These are phyloP conservation scores for Lithohypha guttulata DNA, from an alignment of 2,329 filamentous ascomycete species.

Conservation along the genomic window DNA sequence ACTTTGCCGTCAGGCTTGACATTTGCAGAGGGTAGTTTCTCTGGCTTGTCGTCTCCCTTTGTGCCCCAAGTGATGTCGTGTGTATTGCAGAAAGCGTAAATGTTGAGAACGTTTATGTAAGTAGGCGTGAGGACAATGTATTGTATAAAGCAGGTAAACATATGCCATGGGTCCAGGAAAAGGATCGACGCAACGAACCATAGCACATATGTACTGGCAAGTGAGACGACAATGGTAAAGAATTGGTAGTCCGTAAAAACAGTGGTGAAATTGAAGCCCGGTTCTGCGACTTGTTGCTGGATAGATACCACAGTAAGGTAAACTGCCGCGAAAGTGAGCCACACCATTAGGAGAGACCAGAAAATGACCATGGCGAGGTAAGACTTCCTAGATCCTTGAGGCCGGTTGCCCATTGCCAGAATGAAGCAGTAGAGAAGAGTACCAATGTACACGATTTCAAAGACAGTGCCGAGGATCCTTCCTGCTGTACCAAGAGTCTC, in stretches of 20 bases:
- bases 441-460: constrained; percentile 91
- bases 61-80: constrained; percentile 98
- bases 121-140: constrained; percentile 91
- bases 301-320: constrained; percentile 89
- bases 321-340: constrained; percentile 86
- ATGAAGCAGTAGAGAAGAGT: constrained; percentile 93
- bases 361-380: constrained; percentile 98
- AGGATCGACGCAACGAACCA: constrained; percentile 85
- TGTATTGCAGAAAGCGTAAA: constrained; percentile 97
- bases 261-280: constrained; percentile 55
- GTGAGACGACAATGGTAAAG: constrained; percentile 84
- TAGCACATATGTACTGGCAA: constrained; percentile 83
- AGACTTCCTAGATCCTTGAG: constrained; percentile 82
- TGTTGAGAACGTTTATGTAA: constrained; percentile 97
- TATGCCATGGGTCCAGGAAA: constrained; percentile 98
- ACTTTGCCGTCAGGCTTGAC: constrained; percentile 93
- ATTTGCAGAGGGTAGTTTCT: constrained; percentile 77
- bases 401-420: constrained; percentile 83
- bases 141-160: constrained; percentile 88
- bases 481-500: constrained; percentile 66
- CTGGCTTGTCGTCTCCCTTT: constrained; percentile 92
- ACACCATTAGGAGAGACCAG: constrained; percentile 92
- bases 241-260: constrained; percentile 84
- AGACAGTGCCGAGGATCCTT: constrained; percentile 72
- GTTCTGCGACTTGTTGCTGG: constrained; percentile 52